Conservation (phyloP, 202 grass and related monocot genomes). For the Carex sylvatica region DNA sequence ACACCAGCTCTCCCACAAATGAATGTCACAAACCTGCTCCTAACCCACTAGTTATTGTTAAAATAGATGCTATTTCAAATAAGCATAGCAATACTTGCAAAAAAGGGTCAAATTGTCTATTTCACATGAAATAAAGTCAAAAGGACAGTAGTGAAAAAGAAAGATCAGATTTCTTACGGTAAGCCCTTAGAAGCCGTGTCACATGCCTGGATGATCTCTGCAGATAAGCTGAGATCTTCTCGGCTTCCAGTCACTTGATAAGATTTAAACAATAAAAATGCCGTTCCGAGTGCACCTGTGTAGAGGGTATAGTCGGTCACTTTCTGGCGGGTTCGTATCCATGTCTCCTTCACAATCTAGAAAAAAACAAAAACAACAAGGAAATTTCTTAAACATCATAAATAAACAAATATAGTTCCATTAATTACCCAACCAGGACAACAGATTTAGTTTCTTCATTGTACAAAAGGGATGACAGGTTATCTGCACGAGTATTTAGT, state of each 20-base stretch:
- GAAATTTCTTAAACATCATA: neutral
- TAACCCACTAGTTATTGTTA: constrained; percentile 22
- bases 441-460: too few relatives aligned
- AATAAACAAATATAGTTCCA: neutral
- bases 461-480: too few relatives aligned
- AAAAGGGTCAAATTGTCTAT: neutral
- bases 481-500: neutral
- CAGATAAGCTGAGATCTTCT: constrained; percentile 47
- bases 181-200: constrained; percentile 52
- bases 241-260: constrained; percentile 55
- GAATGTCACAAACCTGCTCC: constrained; percentile 79
- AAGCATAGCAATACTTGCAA: neutral
- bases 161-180: constrained; percentile 42
- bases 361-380: constrained; percentile 19
- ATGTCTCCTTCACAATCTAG: constrained; percentile 84
- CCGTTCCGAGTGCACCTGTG: constrained; percentile 74
- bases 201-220: constrained; percentile 56
- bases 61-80: constrained; percentile 6
- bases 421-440: constrained; percentile 1
- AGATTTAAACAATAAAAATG: constrained; percentile 80
- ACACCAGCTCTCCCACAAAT: constrained; percentile 79
- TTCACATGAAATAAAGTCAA: neutral
- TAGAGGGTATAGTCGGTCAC: constrained; percentile 80
- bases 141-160: neutral
- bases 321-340: constrained; percentile 35